Percentiles rank a stretch among this genome's conserved stretches.
Evolutionary conservation across 176 grass and related monocot species (phyloP).

Genomic region (Raddia distichophylla): DNA sequence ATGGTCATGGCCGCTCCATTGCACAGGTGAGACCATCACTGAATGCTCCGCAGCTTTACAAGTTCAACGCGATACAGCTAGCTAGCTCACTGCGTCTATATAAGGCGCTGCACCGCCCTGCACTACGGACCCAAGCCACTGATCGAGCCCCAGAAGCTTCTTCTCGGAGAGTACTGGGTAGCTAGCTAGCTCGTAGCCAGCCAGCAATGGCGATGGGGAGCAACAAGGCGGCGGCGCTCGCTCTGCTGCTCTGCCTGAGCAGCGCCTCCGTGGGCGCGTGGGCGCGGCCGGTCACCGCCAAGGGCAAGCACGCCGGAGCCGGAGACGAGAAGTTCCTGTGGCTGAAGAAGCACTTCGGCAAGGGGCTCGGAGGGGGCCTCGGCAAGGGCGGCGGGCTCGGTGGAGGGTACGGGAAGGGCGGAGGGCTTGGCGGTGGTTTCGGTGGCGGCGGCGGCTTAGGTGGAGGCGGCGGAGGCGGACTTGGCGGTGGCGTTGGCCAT

Average conservation of each 20-base stretch:
- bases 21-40: slow-evolving; percentile 32
- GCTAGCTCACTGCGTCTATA: slow-evolving; percentile 15
- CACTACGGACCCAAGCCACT: background rate
- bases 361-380: slow-evolving; percentile 34
- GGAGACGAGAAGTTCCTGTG: slow-evolving; percentile 53
- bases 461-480: background rate
- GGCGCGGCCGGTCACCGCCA: slow-evolving; percentile 43
- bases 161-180: background rate
- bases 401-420: slow-evolving; percentile 22
- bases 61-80: background rate
- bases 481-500: slow-evolving; percentile 34
- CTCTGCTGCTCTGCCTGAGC: slow-evolving; percentile 57
- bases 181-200: background rate
- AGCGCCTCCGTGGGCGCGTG: slow-evolving; percentile 49
- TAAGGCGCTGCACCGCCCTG: background rate
- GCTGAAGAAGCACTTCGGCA: slow-evolving; percentile 60
- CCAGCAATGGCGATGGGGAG: slow-evolving; percentile 16
- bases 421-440: background rate
- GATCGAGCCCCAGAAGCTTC: background rate
- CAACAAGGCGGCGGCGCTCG: slow-evolving; percentile 44
- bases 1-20: slow-evolving; percentile 52
- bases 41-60: slow-evolving; percentile 34
- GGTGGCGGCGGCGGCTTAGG: background rate
- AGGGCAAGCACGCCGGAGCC: background rate
- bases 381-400: slow-evolving; percentile 31